Percentiles rank a stretch among this genome's conserved stretches.
Conservation (phyloP, 768 basidiomycete species). For the Lactifluus pinguis region DNA sequence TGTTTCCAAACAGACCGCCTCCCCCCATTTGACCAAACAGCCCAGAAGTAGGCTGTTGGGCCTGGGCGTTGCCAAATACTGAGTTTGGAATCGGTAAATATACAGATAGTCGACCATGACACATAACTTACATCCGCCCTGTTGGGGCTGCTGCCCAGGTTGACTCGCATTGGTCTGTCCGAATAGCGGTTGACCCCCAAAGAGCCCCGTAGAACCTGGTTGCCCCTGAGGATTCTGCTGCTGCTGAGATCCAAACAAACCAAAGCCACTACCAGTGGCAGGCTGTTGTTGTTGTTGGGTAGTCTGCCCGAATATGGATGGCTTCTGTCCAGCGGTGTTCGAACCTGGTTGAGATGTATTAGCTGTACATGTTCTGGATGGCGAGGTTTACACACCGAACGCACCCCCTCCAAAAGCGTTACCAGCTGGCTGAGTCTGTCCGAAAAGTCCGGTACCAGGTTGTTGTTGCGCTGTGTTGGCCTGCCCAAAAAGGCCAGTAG, state of each 20-base stretch:
- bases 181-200: constrained; percentile 17
- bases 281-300: constrained; percentile 11
- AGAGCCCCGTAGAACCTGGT: constrained; percentile 21
- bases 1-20: constrained; percentile 15
- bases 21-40: constrained; percentile 14
- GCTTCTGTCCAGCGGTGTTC: constrained; percentile 20
- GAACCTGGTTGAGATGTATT: not conserved
- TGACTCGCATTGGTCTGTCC: constrained; percentile 14
- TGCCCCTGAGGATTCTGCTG: constrained; percentile 31
- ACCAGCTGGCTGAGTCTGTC: constrained; percentile 18
- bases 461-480: constrained; percentile 26
- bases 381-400: constrained; percentile 21
- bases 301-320: constrained; percentile 20
- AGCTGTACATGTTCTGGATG: not conserved
- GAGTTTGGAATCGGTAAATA: not conserved
- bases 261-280: constrained; percentile 14
- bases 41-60: constrained; percentile 20
- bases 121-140: constrained; percentile 18
- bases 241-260: constrained; percentile 28
- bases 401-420: constrained; percentile 21
- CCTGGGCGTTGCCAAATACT: constrained; percentile 21
- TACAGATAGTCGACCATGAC: not conserved
- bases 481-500: constrained; percentile 24
- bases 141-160: constrained; percentile 17
- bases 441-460: constrained; percentile 25